These are phyloP conservation scores for Boletellus ananas DNA, from an alignment of 768 basidiomycete genomes.

Conservation along the genomic window DNA sequence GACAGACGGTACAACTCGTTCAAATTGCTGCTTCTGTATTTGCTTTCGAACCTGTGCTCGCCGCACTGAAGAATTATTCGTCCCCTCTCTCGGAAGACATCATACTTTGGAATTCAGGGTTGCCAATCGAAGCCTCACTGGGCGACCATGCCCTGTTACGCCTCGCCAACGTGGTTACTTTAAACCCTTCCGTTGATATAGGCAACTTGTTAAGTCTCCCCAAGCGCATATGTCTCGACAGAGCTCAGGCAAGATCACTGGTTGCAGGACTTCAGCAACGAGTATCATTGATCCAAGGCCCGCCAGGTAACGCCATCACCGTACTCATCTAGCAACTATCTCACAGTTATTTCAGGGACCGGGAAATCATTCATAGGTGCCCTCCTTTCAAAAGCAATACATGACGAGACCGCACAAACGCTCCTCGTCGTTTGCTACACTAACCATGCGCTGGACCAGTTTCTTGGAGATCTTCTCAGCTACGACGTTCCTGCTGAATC, in stretches of 20 bases:
- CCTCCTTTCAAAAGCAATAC: slow-evolving; percentile 54
- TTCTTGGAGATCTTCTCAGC: slow-evolving; percentile 55
- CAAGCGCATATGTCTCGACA: slow-evolving; percentile 45
- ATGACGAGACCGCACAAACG: slow-evolving; percentile 40
- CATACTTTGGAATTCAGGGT: slow-evolving; percentile 45
- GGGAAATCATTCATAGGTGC: slow-evolving; percentile 73
- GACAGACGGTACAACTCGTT: slow-evolving; percentile 39
- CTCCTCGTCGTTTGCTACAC: slow-evolving; percentile 73
- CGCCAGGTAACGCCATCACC: slow-evolving; percentile 45
- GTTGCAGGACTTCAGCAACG: slow-evolving; percentile 49
- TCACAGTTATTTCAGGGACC: slow-evolving; percentile 42
- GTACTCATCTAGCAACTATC: too few relatives aligned
- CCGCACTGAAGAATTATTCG: slow-evolving; percentile 37
- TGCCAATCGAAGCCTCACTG: background rate
- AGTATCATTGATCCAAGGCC: slow-evolving; percentile 65
- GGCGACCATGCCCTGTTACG: slow-evolving; percentile 5
- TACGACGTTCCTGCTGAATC: slow-evolving; percentile 47
- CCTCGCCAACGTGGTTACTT: slow-evolving; percentile 24
- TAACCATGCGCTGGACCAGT: slow-evolving; percentile 70
- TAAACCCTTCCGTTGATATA: slow-evolving; percentile 38
- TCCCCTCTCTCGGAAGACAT: slow-evolving; percentile 52
- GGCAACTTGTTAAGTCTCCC: slow-evolving; percentile 31
- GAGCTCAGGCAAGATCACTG: slow-evolving; percentile 44
- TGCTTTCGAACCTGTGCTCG: slow-evolving; percentile 57
- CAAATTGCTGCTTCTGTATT: slow-evolving; percentile 59